Percentiles rank a stretch among this genome's conserved stretches.
phyloP scores from a whole-genome alignment of 2,329 filamentous ascomycete genomes.

The Arthrobotrys sinensis region DNA sequence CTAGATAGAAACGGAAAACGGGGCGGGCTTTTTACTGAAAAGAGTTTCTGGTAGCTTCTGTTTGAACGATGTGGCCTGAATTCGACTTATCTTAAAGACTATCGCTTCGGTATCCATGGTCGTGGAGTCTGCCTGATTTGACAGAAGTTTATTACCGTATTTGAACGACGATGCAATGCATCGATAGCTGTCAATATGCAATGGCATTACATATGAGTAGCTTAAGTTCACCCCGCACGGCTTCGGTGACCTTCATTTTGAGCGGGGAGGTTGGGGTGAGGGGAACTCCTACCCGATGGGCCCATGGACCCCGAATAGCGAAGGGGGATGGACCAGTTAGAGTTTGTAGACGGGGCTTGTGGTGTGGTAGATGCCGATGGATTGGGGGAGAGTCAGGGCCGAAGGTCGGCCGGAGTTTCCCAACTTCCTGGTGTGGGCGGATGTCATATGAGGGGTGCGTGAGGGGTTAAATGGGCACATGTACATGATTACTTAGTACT shows the following conservation, averaged over 20 bases:
- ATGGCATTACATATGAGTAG: neutral
- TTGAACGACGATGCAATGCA: too few relatives aligned
- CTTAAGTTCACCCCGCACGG: conserved; percentile 21
- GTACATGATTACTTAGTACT: too few relatives aligned
- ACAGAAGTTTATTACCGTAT: too few relatives aligned
- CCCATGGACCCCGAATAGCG: neutral
- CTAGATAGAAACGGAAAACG: neutral
- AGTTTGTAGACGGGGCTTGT: conserved; percentile 37
- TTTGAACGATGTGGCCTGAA: conserved; percentile 1
- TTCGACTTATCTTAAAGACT: neutral
- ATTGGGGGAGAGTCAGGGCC: neutral
- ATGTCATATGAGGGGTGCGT: neutral
- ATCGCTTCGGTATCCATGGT: too few relatives aligned
- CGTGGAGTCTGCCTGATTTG: too few relatives aligned
- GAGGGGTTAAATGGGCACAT: too few relatives aligned
- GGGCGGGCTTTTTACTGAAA: neutral
- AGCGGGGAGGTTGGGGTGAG: conserved; percentile 9
- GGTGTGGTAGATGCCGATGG: conserved; percentile 38
- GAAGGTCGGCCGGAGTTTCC: conserved; percentile 43
- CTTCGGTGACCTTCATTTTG: conserved; percentile 29
- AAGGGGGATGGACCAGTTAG: conserved; percentile 30
- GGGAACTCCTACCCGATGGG: conserved; percentile 39
- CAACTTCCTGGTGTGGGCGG: neutral
- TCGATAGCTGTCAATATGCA: too few relatives aligned
- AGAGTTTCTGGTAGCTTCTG: conserved; percentile 4